phyloP scores from a whole-genome alignment of 2,329 filamentous ascomycete genomes.

The Aspergillus pseudoviridinutans region DNA sequence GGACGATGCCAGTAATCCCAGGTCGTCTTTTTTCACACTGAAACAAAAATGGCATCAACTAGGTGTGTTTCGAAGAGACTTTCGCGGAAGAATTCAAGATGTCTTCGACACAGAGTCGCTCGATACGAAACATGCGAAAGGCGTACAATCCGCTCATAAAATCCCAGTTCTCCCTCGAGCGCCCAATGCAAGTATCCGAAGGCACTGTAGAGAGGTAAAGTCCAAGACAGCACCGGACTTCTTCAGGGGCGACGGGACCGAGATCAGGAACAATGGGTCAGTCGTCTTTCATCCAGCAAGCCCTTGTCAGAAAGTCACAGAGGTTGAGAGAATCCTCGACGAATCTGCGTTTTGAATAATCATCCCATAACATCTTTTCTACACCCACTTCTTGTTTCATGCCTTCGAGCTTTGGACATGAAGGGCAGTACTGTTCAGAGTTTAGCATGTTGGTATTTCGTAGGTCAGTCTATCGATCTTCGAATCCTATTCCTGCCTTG shows the following conservation, averaged over 20 bases:
- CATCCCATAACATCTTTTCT: neutral
- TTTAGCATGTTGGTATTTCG: neutral
- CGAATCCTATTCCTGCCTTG: neutral
- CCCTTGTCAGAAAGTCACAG: neutral
- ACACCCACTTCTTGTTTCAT: neutral
- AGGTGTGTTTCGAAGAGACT: conserved; percentile 5
- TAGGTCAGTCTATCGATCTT: neutral
- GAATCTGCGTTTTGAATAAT: neutral
- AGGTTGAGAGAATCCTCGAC: neutral
- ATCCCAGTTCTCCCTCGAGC: conserved; percentile 21
- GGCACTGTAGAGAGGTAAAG: neutral
- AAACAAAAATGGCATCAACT: conserved; percentile 9
- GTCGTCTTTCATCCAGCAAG: neutral
- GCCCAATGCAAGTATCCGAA: conserved; percentile 14
- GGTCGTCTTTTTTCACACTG: conserved; percentile 2
- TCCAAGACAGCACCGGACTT: neutral
- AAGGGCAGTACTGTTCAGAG: neutral
- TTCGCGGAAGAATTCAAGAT: conserved; percentile 16
- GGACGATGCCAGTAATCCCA: neutral
- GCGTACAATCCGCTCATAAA: neutral
- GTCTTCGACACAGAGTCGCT: conserved; percentile 19
- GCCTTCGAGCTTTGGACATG: neutral
- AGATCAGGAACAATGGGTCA: neutral
- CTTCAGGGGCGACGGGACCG: neutral
- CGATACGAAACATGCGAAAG: neutral